Evolutionary conservation across 2,329 filamentous ascomycete species (phyloP).

Genomic region (Penicillium sp.): DNA sequence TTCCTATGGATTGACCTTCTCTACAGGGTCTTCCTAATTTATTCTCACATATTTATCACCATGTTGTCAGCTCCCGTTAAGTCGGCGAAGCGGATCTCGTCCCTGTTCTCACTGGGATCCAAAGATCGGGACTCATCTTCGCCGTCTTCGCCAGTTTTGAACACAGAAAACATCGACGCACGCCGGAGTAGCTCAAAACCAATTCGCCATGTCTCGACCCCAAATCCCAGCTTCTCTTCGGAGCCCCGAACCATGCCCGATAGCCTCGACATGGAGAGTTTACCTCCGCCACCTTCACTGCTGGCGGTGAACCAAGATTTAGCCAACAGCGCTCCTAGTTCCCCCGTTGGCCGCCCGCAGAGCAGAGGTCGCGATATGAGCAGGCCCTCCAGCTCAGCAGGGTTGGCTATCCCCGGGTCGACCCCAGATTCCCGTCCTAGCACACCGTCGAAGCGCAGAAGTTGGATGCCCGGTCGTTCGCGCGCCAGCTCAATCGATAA

Average conservation of each 20-base stretch:
- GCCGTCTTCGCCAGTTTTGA: slow-evolving; percentile 18
- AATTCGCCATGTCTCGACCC: slow-evolving; percentile 36
- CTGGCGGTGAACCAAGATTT: slow-evolving; percentile 38
- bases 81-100: slow-evolving; percentile 47
- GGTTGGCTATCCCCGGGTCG: slow-evolving; percentile 34
- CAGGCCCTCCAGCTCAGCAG: slow-evolving; percentile 34
- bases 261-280: slow-evolving; percentile 30
- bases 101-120: slow-evolving; percentile 44
- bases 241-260: slow-evolving; percentile 30
- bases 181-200: slow-evolving; percentile 33
- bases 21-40: slow-evolving; percentile 2
- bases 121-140: slow-evolving; percentile 35
- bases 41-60: slow-evolving; percentile 4
- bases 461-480: slow-evolving; percentile 46
- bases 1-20: slow-evolving; percentile 15
- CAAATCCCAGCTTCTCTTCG: slow-evolving; percentile 26
- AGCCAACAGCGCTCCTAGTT: slow-evolving; percentile 32
- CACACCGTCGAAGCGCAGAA: slow-evolving; percentile 42
- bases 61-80: slow-evolving; percentile 45
- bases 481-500: slow-evolving; percentile 35
- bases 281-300: slow-evolving; percentile 42
- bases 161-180: slow-evolving; percentile 19
- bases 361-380: slow-evolving; percentile 40
- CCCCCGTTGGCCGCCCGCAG: slow-evolving; percentile 33
- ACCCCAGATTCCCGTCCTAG: slow-evolving; percentile 35